Conservation (phyloP, 805 yeast genomes). For the Ogataea glucozyma region DNA sequence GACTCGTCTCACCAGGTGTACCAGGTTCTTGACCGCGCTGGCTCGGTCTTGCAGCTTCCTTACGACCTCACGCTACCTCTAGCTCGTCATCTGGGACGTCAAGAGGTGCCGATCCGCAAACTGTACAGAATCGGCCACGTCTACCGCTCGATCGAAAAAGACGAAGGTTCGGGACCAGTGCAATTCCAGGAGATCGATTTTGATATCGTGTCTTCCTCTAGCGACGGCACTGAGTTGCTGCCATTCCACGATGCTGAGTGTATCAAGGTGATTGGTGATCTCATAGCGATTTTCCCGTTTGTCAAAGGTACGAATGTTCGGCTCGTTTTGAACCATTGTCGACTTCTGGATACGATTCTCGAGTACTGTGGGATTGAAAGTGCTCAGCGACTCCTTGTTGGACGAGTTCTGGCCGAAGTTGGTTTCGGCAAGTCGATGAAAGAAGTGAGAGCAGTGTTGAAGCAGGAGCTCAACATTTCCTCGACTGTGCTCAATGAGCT, state of each 20-base stretch:
- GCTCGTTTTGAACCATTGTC: constrained; percentile 77
- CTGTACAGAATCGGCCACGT: constrained; percentile 78
- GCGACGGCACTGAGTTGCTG: constrained; percentile 33
- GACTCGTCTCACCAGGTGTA: constrained; percentile 64
- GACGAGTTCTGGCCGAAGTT: constrained; percentile 71
- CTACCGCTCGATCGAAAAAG: constrained; percentile 62
- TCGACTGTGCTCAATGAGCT: constrained; percentile 82
- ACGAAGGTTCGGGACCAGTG: constrained; percentile 69
- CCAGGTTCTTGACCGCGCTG: constrained; percentile 81
- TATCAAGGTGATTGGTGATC: constrained; percentile 76
- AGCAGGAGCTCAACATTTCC: constrained; percentile 70
- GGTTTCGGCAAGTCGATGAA: constrained; percentile 68
- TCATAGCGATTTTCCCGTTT: constrained; percentile 65
- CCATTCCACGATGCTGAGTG: constrained; percentile 84
- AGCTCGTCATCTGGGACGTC: constrained; percentile 78
- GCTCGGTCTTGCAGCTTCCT: constrained; percentile 85
- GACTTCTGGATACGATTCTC: constrained; percentile 70
- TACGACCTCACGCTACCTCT: constrained; percentile 88
- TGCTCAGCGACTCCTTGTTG: constrained; percentile 69
- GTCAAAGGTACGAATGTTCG: constrained; percentile 56
- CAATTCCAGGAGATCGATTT: constrained; percentile 83
- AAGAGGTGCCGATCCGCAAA: constrained; percentile 54
- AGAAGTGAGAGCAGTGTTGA: constrained; percentile 51
- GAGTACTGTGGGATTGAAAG: constrained; percentile 81
- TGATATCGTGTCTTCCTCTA: constrained; percentile 61